These are phyloP conservation scores for Colletotrichum aenigma DNA, from an alignment of 2,329 filamentous ascomycete genomes.

Conservation along the genomic window DNA sequence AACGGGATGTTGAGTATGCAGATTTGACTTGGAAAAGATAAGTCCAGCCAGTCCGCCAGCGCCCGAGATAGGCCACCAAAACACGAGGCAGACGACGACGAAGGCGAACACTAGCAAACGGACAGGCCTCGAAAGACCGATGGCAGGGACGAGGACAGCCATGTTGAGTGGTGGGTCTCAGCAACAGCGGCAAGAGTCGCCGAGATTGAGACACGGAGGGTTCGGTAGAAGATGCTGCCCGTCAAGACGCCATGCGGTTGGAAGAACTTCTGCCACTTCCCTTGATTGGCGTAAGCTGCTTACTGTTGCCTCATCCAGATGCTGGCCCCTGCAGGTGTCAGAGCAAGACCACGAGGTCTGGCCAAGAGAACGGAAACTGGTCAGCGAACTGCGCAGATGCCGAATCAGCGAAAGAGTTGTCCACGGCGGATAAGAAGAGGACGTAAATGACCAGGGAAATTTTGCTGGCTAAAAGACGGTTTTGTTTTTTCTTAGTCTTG, in stretches of 20 bases:
- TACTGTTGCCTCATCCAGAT: not conserved
- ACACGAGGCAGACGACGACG: not conserved
- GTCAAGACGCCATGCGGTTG: not conserved
- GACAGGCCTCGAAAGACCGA: constrained; percentile 5
- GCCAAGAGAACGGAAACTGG: not conserved
- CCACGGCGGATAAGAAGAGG: not conserved
- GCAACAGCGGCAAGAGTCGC: not conserved
- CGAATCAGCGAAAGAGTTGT: not conserved
- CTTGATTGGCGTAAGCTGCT: not conserved
- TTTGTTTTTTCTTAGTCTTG: not conserved
- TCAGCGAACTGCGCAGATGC: not conserved
- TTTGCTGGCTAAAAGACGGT: not conserved
- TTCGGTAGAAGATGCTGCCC: not conserved
- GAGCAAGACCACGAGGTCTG: not conserved
- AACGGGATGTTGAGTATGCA: not conserved
- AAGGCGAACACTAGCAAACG: constrained; percentile 5
- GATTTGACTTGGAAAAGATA: not conserved
- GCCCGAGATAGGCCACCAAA: not conserved
- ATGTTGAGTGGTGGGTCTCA: not conserved
- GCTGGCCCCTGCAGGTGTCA: not conserved
- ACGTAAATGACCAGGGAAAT: not conserved
- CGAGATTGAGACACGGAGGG: not conserved
- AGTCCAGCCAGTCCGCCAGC: not conserved
- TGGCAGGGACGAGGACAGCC: constrained; percentile 10
- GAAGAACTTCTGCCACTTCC: not conserved